These are phyloP conservation scores for Cynara cardunculus DNA, from an alignment of 129 eudicot species.

Conservation along the genomic window DNA sequence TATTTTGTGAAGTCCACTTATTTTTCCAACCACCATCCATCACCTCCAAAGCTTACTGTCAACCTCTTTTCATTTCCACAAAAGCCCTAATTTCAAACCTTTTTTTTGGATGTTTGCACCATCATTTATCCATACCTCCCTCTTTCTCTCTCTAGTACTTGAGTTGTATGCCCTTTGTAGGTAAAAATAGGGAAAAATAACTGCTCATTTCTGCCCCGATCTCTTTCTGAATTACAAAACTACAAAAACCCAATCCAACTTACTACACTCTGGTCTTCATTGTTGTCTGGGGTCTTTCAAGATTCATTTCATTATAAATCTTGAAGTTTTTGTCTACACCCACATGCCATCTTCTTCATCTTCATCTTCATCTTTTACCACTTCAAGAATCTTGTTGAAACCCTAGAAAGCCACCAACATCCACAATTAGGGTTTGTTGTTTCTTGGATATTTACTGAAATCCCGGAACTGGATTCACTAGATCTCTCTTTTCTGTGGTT, in stretches of 20 bases:
- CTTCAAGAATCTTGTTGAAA: conserved; percentile 20
- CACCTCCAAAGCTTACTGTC: conserved; percentile 47
- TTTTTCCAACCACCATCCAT: conserved; percentile 43
- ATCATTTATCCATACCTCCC: conserved; percentile 17
- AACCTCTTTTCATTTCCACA: conserved; percentile 64
- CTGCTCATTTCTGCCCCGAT: conserved; percentile 32
- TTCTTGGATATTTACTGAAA: neutral
- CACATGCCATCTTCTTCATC: conserved; percentile 14
- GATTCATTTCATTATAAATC: conserved; percentile 16
- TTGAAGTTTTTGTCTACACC: conserved; percentile 20
- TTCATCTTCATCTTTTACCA: neutral
- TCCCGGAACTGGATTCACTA: neutral
- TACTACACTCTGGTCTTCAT: conserved; percentile 25
- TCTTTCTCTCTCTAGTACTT: conserved; percentile 35
- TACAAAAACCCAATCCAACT: conserved; percentile 17
- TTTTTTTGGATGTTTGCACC: conserved; percentile 33
- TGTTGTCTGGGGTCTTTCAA: conserved; percentile 38
- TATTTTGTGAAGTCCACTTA: conserved; percentile 30
- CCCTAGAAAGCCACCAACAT: conserved; percentile 21
- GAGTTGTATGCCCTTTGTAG: conserved; percentile 41
- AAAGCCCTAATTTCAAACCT: conserved; percentile 56
- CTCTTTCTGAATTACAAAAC: conserved; percentile 33
- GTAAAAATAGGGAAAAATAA: conserved; percentile 20
- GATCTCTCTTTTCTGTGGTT: conserved; percentile 18
- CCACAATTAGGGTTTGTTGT: conserved; percentile 24